Conservation (phyloP, 176 grass and related monocot species). For the Secale cereale region DNA sequence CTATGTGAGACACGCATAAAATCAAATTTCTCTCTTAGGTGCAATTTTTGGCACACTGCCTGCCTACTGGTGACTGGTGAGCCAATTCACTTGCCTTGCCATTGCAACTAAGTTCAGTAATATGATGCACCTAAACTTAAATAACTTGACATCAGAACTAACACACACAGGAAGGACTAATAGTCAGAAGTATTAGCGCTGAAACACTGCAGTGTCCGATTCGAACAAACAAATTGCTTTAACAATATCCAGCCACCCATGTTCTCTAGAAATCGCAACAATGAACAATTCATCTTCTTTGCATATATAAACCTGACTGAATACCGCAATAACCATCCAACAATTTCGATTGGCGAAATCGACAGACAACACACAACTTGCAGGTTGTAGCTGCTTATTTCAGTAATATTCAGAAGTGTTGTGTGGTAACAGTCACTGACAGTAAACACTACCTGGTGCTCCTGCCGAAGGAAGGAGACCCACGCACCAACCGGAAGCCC, state of each 20-base stretch:
- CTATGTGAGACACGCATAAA: not conserved
- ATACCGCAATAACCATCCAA: not conserved
- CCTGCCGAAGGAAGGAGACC: slow-evolving; percentile 1
- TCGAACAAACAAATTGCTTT: not conserved
- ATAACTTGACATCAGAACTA: too few relatives aligned
- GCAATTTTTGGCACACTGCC: not conserved
- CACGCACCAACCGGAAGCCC: not conserved
- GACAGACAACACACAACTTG: not conserved
- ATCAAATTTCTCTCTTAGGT: not conserved
- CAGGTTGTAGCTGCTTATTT: not conserved
- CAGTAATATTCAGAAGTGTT: not conserved
- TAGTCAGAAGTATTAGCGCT: not conserved
- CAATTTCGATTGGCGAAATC: not conserved
- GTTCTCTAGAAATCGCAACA: not conserved
- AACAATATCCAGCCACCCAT: not conserved
- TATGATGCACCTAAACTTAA: not conserved
- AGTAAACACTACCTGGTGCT: slow-evolving; percentile 24
- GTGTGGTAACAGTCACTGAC: not conserved
- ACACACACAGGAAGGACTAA: not conserved
- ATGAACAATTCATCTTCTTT: not conserved
- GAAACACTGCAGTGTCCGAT: not conserved
- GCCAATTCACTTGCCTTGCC: not conserved
- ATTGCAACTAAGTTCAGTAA: not conserved
- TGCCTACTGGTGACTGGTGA: too few relatives aligned
- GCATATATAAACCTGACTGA: not conserved